Conservation (phyloP, 176 grass and related monocot species). For the Cymbopogon citratus region DNA sequence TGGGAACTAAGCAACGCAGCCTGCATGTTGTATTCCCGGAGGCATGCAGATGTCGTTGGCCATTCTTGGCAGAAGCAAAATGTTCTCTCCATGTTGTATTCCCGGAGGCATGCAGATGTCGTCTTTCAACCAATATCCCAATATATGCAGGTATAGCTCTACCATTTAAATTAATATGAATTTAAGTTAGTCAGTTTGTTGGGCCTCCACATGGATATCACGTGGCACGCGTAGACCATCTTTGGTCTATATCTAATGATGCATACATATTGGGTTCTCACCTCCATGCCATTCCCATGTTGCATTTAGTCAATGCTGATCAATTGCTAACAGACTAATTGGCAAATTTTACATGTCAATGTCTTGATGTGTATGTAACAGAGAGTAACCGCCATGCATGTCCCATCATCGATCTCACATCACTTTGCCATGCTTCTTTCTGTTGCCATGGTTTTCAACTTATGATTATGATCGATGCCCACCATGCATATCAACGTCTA, state of each 20-base stretch:
- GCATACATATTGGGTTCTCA: neutral
- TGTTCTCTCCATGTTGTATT: too few relatives aligned
- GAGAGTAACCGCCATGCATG: neutral
- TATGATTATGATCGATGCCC: neutral
- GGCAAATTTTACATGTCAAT: neutral
- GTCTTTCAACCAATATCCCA: too few relatives aligned
- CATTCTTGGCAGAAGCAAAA: too few relatives aligned
- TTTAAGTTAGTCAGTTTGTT: neutral
- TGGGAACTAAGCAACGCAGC: too few relatives aligned
- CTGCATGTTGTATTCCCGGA: too few relatives aligned
- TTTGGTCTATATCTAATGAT: neutral
- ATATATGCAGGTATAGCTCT: too few relatives aligned
- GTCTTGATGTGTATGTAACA: neutral
- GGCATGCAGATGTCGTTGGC: too few relatives aligned
- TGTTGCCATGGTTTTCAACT: neutral
- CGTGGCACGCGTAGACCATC: neutral
- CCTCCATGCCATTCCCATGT: neutral
- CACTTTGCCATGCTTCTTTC: neutral
- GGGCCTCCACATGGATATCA: neutral
- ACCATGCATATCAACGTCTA: neutral
- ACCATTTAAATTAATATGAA: neutral
- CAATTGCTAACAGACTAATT: neutral
- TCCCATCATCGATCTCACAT: neutral
- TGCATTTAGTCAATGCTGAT: neutral
- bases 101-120: too few relatives aligned